Percentiles rank a stretch among this genome's conserved stretches.
Evolutionary conservation across 768 basidiomycete species (phyloP).

Genomic region (Scleroderma bovista): DNA sequence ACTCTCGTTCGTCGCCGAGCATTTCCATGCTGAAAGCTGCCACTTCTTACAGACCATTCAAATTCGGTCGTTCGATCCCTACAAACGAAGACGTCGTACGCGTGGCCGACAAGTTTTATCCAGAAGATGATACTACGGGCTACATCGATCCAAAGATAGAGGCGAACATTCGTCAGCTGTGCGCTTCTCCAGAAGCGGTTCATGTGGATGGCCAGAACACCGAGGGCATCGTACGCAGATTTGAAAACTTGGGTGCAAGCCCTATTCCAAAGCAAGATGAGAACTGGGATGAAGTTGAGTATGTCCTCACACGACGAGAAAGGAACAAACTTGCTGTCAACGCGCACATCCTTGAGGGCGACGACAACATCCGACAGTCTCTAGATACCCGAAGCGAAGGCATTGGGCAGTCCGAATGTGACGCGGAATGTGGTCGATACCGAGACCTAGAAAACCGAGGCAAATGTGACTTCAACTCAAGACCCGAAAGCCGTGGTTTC

Average conservation of each 20-base stretch:
- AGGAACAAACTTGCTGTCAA: conserved; percentile 8
- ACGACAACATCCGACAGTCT: too few species aligned
- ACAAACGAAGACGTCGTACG: conserved; percentile 27
- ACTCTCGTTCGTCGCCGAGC: too few species aligned
- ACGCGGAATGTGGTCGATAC: neutral
- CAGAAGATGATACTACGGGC: conserved; percentile 9
- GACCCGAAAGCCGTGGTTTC: neutral
- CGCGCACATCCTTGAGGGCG: neutral
- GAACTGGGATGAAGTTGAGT: conserved; percentile 10
- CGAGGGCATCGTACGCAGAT: conserved; percentile 11
- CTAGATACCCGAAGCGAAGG: too few species aligned
- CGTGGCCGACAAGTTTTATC: conserved; percentile 11
- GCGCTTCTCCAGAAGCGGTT: conserved; percentile 1
- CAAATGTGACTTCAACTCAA: neutral
- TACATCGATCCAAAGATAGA: conserved; percentile 11
- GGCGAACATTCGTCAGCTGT: conserved; percentile 6
- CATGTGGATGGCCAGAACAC: conserved; percentile 9
- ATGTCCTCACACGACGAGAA: conserved; percentile 23
- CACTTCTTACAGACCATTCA: conserved; percentile 41
- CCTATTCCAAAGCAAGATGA: conserved; percentile 13
- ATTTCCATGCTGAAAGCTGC: neutral
- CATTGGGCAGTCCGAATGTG: neutral
- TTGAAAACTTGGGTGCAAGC: conserved; percentile 21
- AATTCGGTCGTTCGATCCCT: conserved; percentile 30
- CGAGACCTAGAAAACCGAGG: neutral